These are phyloP conservation scores for Diplogelasinospora grovesii DNA, from an alignment of 495 filamentous ascomycete species.

Conservation along the genomic window DNA sequence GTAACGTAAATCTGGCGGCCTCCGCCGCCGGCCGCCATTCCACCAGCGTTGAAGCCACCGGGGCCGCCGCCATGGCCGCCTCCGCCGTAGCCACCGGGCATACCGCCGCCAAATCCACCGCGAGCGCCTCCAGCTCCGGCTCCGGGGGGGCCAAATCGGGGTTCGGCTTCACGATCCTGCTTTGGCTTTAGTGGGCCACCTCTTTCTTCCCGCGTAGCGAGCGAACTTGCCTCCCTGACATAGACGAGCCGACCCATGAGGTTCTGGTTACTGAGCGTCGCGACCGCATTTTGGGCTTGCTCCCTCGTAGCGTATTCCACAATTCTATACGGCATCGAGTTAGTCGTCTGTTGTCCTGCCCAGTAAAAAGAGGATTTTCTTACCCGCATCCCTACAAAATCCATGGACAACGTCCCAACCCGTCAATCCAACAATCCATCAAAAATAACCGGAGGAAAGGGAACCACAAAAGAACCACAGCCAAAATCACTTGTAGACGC, in stretches of 20 bases:
- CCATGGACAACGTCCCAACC: conserved; percentile 87
- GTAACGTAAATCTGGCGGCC: conserved; percentile 90
- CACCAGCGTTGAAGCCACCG: conserved; percentile 38
- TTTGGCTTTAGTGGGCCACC: conserved; percentile 6
- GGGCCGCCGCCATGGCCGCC: conserved; percentile 32
- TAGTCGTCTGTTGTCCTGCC: conserved; percentile 2
- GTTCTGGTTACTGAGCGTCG: conserved; percentile 97
- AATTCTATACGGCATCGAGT: conserved; percentile 62
- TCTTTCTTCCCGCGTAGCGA: neutral
- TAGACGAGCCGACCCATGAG: conserved; percentile 97
- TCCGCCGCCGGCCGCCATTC: conserved; percentile 42
- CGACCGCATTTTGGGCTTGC: conserved; percentile 95
- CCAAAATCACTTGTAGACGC: conserved; percentile 84
- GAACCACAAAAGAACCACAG: conserved; percentile 69
- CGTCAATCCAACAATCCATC: conserved; percentile 99
- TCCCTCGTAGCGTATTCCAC: conserved; percentile 99
- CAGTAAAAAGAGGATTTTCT: conserved; percentile 24
- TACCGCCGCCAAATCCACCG: conserved; percentile 56
- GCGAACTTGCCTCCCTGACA: conserved; percentile 77
- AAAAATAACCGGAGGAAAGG: conserved; percentile 66
- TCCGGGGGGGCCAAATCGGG: conserved; percentile 72
- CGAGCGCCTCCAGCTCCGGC: conserved; percentile 41
- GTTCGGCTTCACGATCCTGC: conserved; percentile 92
- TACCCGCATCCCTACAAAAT: conserved; percentile 99
- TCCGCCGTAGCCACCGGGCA: conserved; percentile 33